Evolutionary conservation across 1,284 basidiomycete species (phyloP).

Genomic region (Naganishia cerealis): DNA sequence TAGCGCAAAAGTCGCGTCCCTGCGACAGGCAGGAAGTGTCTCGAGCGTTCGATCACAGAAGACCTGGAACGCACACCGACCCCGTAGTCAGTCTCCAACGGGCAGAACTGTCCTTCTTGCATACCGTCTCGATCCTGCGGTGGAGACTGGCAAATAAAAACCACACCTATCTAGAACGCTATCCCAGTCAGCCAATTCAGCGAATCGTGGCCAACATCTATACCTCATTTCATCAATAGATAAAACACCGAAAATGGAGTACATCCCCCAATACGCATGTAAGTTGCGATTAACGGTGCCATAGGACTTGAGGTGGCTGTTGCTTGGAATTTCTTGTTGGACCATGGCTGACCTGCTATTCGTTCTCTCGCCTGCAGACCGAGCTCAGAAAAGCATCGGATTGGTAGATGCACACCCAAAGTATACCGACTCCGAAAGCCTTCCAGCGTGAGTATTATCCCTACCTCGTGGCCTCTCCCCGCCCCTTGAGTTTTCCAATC

Average conservation of each 20-base stretch:
- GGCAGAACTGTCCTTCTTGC: background rate
- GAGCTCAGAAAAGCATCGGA: slow-evolving; percentile 88
- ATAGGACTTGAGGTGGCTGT: too few species aligned
- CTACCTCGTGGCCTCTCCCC: too few species aligned
- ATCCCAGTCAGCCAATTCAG: slow-evolving; percentile 3
- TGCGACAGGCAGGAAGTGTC: background rate
- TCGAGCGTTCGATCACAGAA: background rate
- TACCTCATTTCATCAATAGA: background rate
- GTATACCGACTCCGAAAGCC: slow-evolving; percentile 68
- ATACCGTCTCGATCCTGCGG: background rate
- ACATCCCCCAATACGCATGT: slow-evolving; percentile 27
- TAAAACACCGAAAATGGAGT: slow-evolving; percentile 2
- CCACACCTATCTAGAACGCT: background rate
- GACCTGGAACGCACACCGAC: background rate
- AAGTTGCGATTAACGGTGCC: background rate
- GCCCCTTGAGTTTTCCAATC: background rate
- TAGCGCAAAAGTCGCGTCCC: slow-evolving; percentile 26
- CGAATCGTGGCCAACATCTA: background rate
- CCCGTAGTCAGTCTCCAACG: background rate
- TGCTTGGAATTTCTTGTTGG: too few species aligned
- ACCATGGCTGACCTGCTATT: background rate
- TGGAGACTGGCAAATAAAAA: background rate
- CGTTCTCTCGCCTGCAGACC: slow-evolving; percentile 52
- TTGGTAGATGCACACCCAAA: slow-evolving; percentile 78
- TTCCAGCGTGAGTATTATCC: slow-evolving; percentile 58